Evolutionary conservation across 2,329 filamentous ascomycete genomes (phyloP), one percentile per base, ranked within the genome.

Genomic region (Fusarium verrucosum): DNA sequence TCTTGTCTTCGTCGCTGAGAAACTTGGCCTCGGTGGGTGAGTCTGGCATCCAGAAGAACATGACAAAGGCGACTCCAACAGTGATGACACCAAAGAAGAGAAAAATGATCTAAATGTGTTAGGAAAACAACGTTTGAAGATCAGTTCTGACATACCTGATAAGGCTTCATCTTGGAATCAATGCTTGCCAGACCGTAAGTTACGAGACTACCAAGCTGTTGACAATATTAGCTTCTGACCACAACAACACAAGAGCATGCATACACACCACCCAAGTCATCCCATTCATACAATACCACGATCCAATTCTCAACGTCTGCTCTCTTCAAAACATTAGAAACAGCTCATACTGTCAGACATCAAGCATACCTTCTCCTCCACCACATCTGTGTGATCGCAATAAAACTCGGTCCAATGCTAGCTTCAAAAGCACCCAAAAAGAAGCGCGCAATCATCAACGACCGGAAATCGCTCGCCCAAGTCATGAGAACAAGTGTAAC

Each of bases 201-300:
- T 17, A 86, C 76, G 16, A 87, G 78, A 66, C 82, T 84, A 3
- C 85, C 84, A 23, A 84, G 76, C 79, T 80, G 20, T 2, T 5
- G 20, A 16, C 45, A 20, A 2, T 8, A 32, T 52, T 25, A 54
- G 42, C 16, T 22, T 32, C 20, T 4, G 13, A 13, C 23, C 5
- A 13, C 4, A 14, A 23, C 10, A 19, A 8, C 19, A 5, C 30
- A 4, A 23, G 3, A 7, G 8, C 10, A 30, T 32, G 8, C 10
- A 30, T 32, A 67, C 76, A 30, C 33, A 80, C 79, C 65, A 87
- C 85, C 69, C 83, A 84, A 5, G 84, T 85, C 5, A 87, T 72
- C 4, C 86, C 85, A 50, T 87, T 85, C 82, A 87, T 88, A 19
- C 80, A 82, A 66, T 87, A 87, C 86, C 86, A 88, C 3, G 81